Evolutionary conservation across 257 asterid genomes (phyloP), one percentile per base, ranked within the genome.

Genomic region (Coffea eugenioides): DNA sequence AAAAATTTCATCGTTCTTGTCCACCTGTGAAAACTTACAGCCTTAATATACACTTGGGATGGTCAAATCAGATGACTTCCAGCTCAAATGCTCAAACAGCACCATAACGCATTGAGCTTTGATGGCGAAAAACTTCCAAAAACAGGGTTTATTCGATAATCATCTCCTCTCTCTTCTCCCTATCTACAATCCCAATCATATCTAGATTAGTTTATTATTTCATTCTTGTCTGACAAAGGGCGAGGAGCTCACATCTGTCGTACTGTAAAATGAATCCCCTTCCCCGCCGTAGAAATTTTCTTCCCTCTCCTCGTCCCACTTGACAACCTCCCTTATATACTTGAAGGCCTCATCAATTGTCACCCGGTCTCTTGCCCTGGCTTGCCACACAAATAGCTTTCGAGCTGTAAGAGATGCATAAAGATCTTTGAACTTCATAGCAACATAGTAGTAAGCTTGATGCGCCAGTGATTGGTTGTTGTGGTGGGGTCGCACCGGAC

Each of bases 381-480:
- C 88, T 80, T 95, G 99, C 94, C 96, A 91, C 34, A 93, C 99
- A 59, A 93, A 95, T 43, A 95, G 90, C 83, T 93, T 95, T 41
- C 91, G 84, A 43, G 86, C 88, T 0, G 98, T 91, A 31, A 91
- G 83, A 10, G 97, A 87, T 36, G 93, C 88, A 20, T 92, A 95
- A 11, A 93, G 89, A 59, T 93, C 97, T 86, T 95, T 95, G 87
- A 93, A 95, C 94, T 93, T 93, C 97, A 92, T 92, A 20, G 99
- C 99, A 0, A 95, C 77, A 45, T 90, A 95, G 91, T 90, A 95
- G 84, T 91, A 95, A 8, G 97, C 97, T 76, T 95, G 98, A 61
- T 92, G 97, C 0, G 98, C 98, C 21, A 92, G 82, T 0, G 99
- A 88, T 20, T 91, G 97, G 85, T 83, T 89, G 88, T 82, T 95